phyloP scores from a whole-genome alignment of 2,329 filamentous ascomycete genomes.

The Cytospora piceae region DNA sequence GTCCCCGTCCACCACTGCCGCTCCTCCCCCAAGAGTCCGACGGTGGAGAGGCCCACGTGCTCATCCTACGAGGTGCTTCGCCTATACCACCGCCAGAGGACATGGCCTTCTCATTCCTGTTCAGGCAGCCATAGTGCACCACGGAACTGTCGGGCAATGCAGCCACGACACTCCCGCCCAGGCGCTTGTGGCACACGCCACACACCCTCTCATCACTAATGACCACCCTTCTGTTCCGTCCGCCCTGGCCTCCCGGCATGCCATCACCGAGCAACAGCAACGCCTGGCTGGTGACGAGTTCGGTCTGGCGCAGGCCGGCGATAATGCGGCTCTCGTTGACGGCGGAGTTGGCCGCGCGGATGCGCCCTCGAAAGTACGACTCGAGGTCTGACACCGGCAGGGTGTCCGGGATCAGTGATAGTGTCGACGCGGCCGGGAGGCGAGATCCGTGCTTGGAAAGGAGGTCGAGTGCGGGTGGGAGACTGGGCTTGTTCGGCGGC shows the following conservation, averaged over 20 bases:
- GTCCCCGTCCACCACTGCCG: slow-evolving; percentile 8
- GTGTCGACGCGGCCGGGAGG: slow-evolving; percentile 82
- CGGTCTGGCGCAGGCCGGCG: slow-evolving; percentile 74
- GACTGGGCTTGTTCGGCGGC: slow-evolving; percentile 70
- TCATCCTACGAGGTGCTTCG: slow-evolving; percentile 40
- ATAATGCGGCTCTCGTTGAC: slow-evolving; percentile 82
- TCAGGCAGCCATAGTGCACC: slow-evolving; percentile 81
- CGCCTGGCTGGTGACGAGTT: slow-evolving; percentile 77
- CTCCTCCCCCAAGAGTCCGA: slow-evolving; percentile 20
- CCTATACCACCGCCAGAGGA: slow-evolving; percentile 42
- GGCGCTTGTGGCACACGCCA: slow-evolving; percentile 87
- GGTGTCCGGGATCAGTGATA: slow-evolving; percentile 81
- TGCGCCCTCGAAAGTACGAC: slow-evolving; percentile 89
- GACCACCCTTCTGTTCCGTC: slow-evolving; percentile 69
- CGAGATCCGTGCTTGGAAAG: slow-evolving; percentile 93
- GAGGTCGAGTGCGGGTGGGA: slow-evolving; percentile 79
- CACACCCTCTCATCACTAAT: slow-evolving; percentile 89
- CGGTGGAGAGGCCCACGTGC: slow-evolving; percentile 14
- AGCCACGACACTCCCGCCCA: slow-evolving; percentile 88
- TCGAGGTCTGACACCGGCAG: slow-evolving; percentile 80
- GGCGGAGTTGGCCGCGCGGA: slow-evolving; percentile 80
- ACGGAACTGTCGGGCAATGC: slow-evolving; percentile 83
- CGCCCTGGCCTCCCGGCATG: slow-evolving; percentile 53
- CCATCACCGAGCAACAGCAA: slow-evolving; percentile 74
- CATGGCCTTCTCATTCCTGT: slow-evolving; percentile 43